phyloP scores from a whole-genome alignment of 2,329 filamentous ascomycete genomes.

The Pezicula neosporulosa region DNA sequence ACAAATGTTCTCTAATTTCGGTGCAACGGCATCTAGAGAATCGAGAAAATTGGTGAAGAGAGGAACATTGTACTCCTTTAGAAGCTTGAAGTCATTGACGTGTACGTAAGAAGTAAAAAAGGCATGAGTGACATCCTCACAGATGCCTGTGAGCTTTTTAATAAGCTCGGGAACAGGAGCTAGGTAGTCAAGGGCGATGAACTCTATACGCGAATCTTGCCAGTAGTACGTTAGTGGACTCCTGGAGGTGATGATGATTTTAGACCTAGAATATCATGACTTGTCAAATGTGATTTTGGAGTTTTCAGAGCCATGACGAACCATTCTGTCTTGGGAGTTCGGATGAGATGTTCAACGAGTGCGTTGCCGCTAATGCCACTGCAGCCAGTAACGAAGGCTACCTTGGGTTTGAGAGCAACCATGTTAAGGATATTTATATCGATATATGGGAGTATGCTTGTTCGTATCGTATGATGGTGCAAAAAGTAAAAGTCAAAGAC shows the following conservation, averaged over 20 bases:
- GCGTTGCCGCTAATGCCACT: constrained; percentile 32
- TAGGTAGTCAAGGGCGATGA: constrained; percentile 29
- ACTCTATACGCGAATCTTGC: constrained; percentile 27
- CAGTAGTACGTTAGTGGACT: constrained; percentile 17
- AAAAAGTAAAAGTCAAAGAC: neutral
- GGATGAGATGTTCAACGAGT: constrained; percentile 30
- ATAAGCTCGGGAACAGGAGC: constrained; percentile 14
- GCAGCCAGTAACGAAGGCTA: constrained; percentile 30
- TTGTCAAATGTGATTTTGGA: neutral
- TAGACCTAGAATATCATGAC: constrained; percentile 5
- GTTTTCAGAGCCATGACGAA: neutral
- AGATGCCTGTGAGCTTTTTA: constrained; percentile 14
- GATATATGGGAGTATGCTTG: no score
- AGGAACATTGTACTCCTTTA: constrained; percentile 23
- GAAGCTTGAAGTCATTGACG: constrained; percentile 23
- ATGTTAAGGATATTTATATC: neutral
- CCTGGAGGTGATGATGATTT: constrained; percentile 28
- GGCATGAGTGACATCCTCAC: constrained; percentile 28
- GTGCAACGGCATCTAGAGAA: constrained; percentile 21
- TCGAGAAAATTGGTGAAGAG: constrained; percentile 31
- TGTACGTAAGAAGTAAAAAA: constrained; percentile 33
- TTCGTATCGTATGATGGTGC: no score
- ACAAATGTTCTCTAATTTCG: constrained; percentile 20
- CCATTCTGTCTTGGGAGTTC: constrained; percentile 22
- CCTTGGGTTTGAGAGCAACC: constrained; percentile 12